Evolutionary conservation across 805 yeast species (phyloP), one percentile per base, ranked within the genome.

Genomic region (Zygosaccharomyces siamensis): DNA sequence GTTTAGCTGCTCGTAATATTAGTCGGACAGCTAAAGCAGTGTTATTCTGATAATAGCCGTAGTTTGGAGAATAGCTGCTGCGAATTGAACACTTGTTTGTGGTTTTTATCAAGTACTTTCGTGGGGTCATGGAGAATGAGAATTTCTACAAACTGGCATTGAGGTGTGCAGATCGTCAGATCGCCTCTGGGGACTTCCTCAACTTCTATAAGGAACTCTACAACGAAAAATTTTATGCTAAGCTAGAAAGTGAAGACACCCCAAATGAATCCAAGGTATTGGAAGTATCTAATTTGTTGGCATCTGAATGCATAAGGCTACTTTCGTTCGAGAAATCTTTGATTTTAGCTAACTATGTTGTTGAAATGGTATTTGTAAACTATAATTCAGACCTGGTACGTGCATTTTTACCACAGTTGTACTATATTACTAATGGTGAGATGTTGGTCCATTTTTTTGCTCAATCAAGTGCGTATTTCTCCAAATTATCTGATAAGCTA

Each of bases 141-240:
- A 49, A 61, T 8, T 51, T 65, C 3, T 56, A 47, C 35, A 56
- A 51, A 31, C 48, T 66, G 36, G 60, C 61, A 2, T 38, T 55
- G 26, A 64, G 60, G 31, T 66, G 67, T 54, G 59, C 64, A 2
- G 57, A 58, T 8, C 55, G 62, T 36, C 62, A 60, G 12, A 51
- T 65, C 11, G 48, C 62, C 14, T 47, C 69, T 1, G 45, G 50
- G 12, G 68, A 63, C 24, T 66, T 65, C 46, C 49, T 62, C 4
- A 63, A 59, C 33, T 53, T 66, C 23, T 66, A 62, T 51, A 64
- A 64, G 39, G 70, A 66, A 45, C 58, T 65, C 39, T 63, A 60
- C 43, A 66, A 62, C 50, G 68, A 64, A 46, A 56, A 59, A 41
- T 56, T 59, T 44, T 49, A 53, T 2, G 28, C 50, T 4, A 49